A percentile compares a stretch with the other conserved stretches of the same genome.
These are phyloP conservation scores for Aspergillus pseudoterreus DNA, from an alignment of 2,329 filamentous ascomycete genomes.

Conservation along the genomic window DNA sequence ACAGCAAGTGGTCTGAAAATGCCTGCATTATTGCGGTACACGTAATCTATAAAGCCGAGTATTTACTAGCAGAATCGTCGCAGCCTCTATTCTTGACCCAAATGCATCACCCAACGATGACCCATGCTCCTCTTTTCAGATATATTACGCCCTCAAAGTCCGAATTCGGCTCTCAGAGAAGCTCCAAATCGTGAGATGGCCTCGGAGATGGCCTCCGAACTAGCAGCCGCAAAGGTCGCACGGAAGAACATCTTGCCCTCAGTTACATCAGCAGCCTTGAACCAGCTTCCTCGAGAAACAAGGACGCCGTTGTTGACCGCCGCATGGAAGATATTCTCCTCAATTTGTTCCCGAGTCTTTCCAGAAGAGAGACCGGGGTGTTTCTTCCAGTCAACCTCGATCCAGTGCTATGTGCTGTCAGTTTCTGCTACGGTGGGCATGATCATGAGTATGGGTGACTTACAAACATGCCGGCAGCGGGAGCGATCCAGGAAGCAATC, in stretches of 20 bases:
- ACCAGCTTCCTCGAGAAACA: conserved; percentile 85
- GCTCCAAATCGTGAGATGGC: conserved; percentile 73
- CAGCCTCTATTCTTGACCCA: too few relatives aligned
- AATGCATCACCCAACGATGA: too few relatives aligned
- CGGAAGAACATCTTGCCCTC: conserved; percentile 75
- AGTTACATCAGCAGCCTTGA: conserved; percentile 67
- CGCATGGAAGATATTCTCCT: conserved; percentile 79
- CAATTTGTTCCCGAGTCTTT: conserved; percentile 52
- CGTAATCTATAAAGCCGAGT: too few relatives aligned
- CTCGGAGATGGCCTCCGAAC: conserved; percentile 64
- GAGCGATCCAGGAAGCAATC: conserved; percentile 74
- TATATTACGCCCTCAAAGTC: conserved; percentile 28
- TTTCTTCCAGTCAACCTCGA: conserved; percentile 44
- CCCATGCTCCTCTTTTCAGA: too few relatives aligned
- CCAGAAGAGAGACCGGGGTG: conserved; percentile 40
- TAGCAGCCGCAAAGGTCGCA: conserved; percentile 82
- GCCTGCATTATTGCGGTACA: too few relatives aligned
- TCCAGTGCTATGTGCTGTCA: conserved; percentile 40
- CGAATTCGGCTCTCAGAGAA: conserved; percentile 64
- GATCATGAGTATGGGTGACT: conserved; percentile 37
- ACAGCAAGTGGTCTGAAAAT: too few relatives aligned
- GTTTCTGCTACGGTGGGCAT: not conserved
- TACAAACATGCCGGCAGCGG: conserved; percentile 91
- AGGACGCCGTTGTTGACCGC: conserved; percentile 75
- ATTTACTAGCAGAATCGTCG: too few relatives aligned